Conservation (phyloP, 345 rosid genomes). For the Lepidium africanum region DNA sequence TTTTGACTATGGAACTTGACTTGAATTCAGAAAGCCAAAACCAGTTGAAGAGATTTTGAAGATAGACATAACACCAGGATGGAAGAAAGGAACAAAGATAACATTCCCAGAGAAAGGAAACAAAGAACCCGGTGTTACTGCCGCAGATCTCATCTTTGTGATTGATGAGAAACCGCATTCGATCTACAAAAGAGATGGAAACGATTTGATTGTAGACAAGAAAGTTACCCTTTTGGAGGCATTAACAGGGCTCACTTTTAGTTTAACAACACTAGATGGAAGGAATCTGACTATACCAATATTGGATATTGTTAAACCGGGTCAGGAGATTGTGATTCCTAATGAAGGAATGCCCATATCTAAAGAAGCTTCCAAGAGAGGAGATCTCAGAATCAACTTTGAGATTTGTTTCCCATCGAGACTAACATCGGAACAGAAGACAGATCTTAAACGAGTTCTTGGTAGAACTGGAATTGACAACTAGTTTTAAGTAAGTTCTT, state of each 20-base stretch:
- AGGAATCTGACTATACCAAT: slow-evolving; percentile 43
- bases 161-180: slow-evolving; percentile 72
- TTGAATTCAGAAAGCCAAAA: slow-evolving; percentile 39
- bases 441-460: slow-evolving; percentile 51
- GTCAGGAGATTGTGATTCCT: slow-evolving; percentile 43
- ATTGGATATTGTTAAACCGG: slow-evolving; percentile 51
- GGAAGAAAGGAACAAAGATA: slow-evolving; percentile 85
- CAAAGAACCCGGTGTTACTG: slow-evolving; percentile 46
- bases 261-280: slow-evolving; percentile 58
- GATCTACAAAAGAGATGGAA: slow-evolving; percentile 53
- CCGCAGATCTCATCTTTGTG: slow-evolving; percentile 67
- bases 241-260: slow-evolving; percentile 46
- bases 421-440: slow-evolving; percentile 53
- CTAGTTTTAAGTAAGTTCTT: slow-evolving; percentile 9
- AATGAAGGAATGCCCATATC: slow-evolving; percentile 76
- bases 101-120: slow-evolving; percentile 82
- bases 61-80: slow-evolving; percentile 66
- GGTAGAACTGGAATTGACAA: slow-evolving; percentile 32
- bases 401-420: slow-evolving; percentile 50
- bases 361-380: slow-evolving; percentile 52
- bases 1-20: background rate
- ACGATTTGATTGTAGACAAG: slow-evolving; percentile 50
- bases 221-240: slow-evolving; percentile 55
- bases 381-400: slow-evolving; percentile 49
- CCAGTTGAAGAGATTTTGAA: slow-evolving; percentile 63